phyloP scores from a whole-genome alignment of 2,329 filamentous ascomycete species.

The Byssochlamys sp. region DNA sequence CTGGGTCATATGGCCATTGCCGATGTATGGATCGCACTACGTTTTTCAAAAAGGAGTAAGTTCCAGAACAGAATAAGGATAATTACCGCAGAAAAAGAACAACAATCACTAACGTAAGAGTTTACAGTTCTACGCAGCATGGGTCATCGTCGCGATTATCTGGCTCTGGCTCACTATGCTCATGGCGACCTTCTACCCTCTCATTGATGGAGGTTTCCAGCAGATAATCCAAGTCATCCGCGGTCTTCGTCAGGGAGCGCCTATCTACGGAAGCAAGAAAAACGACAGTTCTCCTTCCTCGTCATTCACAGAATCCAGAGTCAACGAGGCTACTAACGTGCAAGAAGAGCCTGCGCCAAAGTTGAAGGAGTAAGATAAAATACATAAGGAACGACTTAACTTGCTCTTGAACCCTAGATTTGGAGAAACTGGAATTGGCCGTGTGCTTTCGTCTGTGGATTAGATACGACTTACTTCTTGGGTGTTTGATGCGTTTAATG shows the following conservation, averaged over 20 bases:
- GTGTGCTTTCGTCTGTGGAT: no score
- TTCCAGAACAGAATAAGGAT: background rate
- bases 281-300: background rate
- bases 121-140: conserved; percentile 39
- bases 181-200: conserved; percentile 41
- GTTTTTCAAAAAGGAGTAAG: conserved; percentile 37
- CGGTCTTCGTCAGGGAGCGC: background rate
- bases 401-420: no score
- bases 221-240: conserved; percentile 17
- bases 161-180: conserved; percentile 47
- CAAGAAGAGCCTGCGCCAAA: background rate
- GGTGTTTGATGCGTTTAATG: no score
- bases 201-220: conserved; percentile 38
- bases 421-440: no score
- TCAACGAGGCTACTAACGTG: background rate
- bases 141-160: conserved; percentile 43
- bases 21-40: conserved; percentile 46
- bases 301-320: background rate
- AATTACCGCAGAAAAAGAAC: background rate
- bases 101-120: background rate
- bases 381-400: no score
- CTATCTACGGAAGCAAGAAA: background rate
- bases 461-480: no score
- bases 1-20: conserved; percentile 47
- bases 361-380: background rate